Evolutionary conservation across 768 basidiomycete genomes (phyloP).

Genomic region (Favolaschia claudopus): DNA sequence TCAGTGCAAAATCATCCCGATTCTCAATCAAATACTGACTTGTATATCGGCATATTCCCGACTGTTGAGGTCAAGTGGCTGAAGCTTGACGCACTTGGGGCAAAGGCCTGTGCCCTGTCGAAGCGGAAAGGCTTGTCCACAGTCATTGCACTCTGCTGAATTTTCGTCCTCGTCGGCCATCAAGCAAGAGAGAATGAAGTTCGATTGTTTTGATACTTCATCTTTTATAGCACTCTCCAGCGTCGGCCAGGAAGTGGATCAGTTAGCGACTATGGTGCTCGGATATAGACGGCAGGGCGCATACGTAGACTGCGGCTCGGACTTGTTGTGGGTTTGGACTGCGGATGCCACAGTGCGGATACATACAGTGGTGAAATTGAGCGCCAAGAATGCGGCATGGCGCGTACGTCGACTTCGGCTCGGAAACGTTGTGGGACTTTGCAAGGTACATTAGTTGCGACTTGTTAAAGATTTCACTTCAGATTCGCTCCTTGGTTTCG

Average conservation of each 20-base stretch:
- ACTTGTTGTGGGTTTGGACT: too few relatives aligned
- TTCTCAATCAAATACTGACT: background rate
- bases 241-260: too few relatives aligned
- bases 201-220: background rate
- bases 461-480: background rate
- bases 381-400: too few relatives aligned
- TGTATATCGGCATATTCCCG: background rate
- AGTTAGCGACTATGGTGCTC: too few relatives aligned
- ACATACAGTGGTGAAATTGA: too few relatives aligned
- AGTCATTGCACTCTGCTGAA: background rate
- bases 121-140: background rate
- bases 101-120: background rate
- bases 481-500: too few relatives aligned
- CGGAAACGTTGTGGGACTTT: background rate
- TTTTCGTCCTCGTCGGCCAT: background rate
- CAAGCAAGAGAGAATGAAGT: background rate
- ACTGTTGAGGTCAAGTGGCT: background rate
- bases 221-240: background rate
- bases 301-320: too few relatives aligned
- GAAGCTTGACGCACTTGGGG: constrained; percentile 1
- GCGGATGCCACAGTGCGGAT: too few relatives aligned
- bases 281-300: too few relatives aligned
- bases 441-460: background rate
- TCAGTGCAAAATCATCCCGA: background rate
- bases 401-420: too few relatives aligned